phyloP scores from a whole-genome alignment of 2,329 filamentous ascomycete genomes.

The Aaosphaeria pasadenensis region DNA sequence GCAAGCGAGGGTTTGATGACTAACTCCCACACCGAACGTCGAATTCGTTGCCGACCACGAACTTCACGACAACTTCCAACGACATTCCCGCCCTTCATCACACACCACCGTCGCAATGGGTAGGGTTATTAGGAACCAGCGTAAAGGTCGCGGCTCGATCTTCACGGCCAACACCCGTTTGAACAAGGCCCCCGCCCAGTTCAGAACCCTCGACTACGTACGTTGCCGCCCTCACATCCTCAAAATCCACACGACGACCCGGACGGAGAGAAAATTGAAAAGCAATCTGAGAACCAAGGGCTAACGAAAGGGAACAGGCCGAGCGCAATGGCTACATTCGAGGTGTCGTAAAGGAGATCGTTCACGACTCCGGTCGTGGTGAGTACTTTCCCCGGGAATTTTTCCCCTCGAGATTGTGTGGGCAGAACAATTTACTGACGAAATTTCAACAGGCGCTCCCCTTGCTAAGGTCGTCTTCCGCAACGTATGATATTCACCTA shows the following conservation, averaged over 20 bases:
- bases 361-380: slow-evolving; percentile 98
- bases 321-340: slow-evolving; percentile 98
- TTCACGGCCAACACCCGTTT: slow-evolving; percentile 67
- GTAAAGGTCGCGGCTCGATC: slow-evolving; percentile 69
- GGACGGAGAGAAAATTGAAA: slow-evolving; percentile 10
- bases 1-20: too few relatives aligned
- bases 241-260: slow-evolving; percentile 4
- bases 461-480: slow-evolving; percentile 97
- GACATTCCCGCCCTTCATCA: slow-evolving; percentile 2
- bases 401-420: background rate
- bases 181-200: slow-evolving; percentile 93
- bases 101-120: slow-evolving; percentile 47
- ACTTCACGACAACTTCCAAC: slow-evolving; percentile 2
- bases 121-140: slow-evolving; percentile 76
- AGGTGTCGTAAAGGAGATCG: slow-evolving; percentile 97
- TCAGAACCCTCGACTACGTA: slow-evolving; percentile 90
- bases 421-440: slow-evolving; percentile 1
- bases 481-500: slow-evolving; percentile 48
- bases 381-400: slow-evolving; percentile 35
- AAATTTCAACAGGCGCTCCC: slow-evolving; percentile 54
- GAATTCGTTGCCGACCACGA: slow-evolving; percentile 1
- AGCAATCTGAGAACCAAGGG: slow-evolving; percentile 25
- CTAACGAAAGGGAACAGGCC: slow-evolving; percentile 43
- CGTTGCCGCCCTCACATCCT: slow-evolving; percentile 19
- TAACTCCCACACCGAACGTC: background rate